Conservation (phyloP, 495 filamentous ascomycete genomes). For the Penicillium waksmanii region DNA sequence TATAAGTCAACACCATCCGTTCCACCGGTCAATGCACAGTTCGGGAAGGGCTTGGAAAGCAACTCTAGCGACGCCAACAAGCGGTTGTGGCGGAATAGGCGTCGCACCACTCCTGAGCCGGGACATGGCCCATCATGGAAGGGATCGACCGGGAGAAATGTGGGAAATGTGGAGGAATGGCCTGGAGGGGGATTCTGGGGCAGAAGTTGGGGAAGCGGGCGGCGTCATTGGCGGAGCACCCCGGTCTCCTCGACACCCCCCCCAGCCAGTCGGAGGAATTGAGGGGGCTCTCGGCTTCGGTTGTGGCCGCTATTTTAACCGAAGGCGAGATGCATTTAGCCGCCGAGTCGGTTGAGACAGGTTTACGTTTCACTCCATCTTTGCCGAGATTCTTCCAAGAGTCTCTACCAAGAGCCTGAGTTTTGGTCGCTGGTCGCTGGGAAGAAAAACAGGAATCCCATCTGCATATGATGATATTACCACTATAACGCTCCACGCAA, state of each 20-base stretch:
- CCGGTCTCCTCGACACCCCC: background rate
- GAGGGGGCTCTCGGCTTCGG: background rate
- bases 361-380: conserved; percentile 1
- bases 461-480: background rate
- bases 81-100: conserved; percentile 6
- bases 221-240: conserved; percentile 25
- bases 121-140: conserved; percentile 17
- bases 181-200: conserved; percentile 25
- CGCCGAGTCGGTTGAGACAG: background rate
- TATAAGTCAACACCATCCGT: conserved; percentile 12
- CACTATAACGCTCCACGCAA: too few relatives aligned
- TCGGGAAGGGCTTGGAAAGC: background rate
- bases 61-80: background rate
- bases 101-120: conserved; percentile 17
- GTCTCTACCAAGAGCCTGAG: background rate
- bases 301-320: conserved; percentile 3
- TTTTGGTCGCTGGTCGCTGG: background rate
- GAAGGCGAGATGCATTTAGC: conserved; percentile 7
- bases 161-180: conserved; percentile 25
- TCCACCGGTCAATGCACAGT: conserved; percentile 12
- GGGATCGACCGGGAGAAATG: conserved; percentile 21
- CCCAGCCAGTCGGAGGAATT: conserved; percentile 26
- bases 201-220: conserved; percentile 16
- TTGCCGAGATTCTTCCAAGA: background rate
- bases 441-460: background rate